These are phyloP conservation scores for Wickerhamomyces sp. DNA, from an alignment of 1,139 yeast genomes.

Conservation along the genomic window DNA sequence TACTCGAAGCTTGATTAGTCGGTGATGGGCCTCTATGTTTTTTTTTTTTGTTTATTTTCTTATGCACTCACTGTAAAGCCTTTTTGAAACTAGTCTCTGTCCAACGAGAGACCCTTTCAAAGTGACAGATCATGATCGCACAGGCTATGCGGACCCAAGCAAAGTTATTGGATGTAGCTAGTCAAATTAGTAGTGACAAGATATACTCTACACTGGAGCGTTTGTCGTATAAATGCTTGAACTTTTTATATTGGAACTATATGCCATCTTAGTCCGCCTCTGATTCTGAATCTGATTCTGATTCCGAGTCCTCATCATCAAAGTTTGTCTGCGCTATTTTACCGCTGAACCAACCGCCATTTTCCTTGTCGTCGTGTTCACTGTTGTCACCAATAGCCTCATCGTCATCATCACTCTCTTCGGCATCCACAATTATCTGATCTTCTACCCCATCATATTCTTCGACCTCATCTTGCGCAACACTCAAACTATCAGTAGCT, in stretches of 20 bases:
- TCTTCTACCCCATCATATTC: too few species aligned
- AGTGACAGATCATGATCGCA: too few species aligned
- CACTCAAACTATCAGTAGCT: conserved; percentile 28
- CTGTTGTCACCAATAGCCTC: conserved; percentile 22
- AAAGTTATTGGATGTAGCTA: too few species aligned
- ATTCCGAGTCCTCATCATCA: conserved; percentile 9
- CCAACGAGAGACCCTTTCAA: too few species aligned
- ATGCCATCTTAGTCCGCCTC: conserved; percentile 2
- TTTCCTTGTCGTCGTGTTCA: conserved; percentile 25
- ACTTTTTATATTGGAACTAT: background rate
- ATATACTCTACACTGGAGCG: too few species aligned
- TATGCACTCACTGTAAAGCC: too few species aligned
- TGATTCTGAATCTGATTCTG: conserved; percentile 5
- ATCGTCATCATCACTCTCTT: conserved; percentile 16
- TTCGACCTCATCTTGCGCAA: conserved; percentile 18
- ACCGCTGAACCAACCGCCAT: conserved; percentile 24
- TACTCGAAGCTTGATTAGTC: too few species aligned
- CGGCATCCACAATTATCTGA: conserved; percentile 13
- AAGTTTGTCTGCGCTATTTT: conserved; percentile 14
- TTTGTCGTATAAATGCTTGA: conserved; percentile 1
- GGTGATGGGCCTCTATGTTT: too few species aligned
- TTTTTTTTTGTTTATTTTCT: too few species aligned
- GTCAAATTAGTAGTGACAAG: too few species aligned
- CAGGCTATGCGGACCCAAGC: too few species aligned
- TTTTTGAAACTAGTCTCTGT: too few species aligned